Percentiles rank a stretch among this genome's conserved stretches.
phyloP scores from a whole-genome alignment of 1,284 basidiomycete genomes.

The Farysia itapuensis region DNA sequence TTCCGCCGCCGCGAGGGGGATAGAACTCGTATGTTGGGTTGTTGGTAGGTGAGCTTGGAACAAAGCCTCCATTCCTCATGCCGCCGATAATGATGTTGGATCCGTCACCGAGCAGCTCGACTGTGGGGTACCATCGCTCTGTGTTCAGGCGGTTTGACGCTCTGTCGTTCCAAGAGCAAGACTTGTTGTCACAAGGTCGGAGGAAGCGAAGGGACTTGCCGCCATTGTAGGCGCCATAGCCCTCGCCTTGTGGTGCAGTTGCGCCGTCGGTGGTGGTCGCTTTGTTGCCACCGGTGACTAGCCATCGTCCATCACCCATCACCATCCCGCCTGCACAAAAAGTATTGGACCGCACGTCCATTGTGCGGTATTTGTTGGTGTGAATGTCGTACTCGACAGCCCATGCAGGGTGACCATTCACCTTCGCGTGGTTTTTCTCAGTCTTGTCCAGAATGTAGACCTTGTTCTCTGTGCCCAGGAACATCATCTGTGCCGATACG shows the following conservation, averaged over 20 bases:
- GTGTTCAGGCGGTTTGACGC: constrained; percentile 33
- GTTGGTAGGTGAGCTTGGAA: constrained; percentile 34
- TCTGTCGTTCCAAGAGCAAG: constrained; percentile 40
- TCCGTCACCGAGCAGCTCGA: constrained; percentile 48
- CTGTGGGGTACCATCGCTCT: constrained; percentile 52
- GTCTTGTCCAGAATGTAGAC: constrained; percentile 55
- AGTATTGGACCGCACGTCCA: constrained; percentile 46
- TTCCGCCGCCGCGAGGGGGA: constrained; percentile 33
- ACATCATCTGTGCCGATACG: constrained; percentile 53
- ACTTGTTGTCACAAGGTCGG: constrained; percentile 26
- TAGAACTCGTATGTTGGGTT: constrained; percentile 54
- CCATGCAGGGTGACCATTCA: constrained; percentile 49
- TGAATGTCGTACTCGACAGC: constrained; percentile 45
- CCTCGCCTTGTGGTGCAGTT: constrained; percentile 18
- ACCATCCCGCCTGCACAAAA: constrained; percentile 54
- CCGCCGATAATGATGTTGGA: constrained; percentile 45
- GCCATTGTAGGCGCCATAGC: constrained; percentile 45
- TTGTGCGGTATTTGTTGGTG: constrained; percentile 26
- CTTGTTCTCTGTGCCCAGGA: constrained; percentile 42
- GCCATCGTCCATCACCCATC: constrained; percentile 43
- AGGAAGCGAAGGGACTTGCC: constrained; percentile 43
- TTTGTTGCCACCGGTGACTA: constrained; percentile 51
- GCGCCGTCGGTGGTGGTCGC: constrained; percentile 40
- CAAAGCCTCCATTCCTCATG: constrained; percentile 48
- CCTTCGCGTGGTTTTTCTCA: constrained; percentile 41